Percentiles rank a stretch among this genome's conserved stretches.
Evolutionary conservation across 176 grass and related monocot species (phyloP).

Genomic region (Musa acuminata): DNA sequence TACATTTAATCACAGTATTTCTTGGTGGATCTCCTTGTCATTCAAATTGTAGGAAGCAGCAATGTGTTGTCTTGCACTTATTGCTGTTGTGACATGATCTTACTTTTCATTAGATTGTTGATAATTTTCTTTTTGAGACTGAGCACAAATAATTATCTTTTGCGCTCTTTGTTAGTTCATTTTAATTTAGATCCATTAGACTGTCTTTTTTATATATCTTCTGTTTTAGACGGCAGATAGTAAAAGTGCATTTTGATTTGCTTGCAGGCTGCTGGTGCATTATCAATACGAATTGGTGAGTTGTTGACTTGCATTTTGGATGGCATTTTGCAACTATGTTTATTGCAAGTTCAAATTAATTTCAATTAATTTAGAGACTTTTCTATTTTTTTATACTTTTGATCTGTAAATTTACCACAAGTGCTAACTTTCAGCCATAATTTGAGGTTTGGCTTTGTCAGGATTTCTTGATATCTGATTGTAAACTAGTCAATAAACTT

Average conservation of each 20-base stretch:
- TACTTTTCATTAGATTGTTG: background rate
- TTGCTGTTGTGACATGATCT: background rate
- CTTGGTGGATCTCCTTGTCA: background rate
- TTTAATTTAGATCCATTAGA: background rate
- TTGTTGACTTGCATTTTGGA: conserved; percentile 7
- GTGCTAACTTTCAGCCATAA: too few species aligned
- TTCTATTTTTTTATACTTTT: too few species aligned
- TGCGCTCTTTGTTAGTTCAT: background rate
- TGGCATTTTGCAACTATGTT: too few species aligned
- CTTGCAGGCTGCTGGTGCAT: conserved; percentile 87
- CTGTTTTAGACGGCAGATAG: background rate
- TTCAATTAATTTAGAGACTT: too few species aligned
- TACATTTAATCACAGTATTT: background rate
- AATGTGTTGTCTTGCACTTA: background rate
- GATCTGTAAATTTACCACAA: too few species aligned
- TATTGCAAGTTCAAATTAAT: too few species aligned
- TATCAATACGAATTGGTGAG: conserved; percentile 91
- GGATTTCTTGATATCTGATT: too few species aligned
- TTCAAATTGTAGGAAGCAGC: background rate
- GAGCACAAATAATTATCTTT: background rate
- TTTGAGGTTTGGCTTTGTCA: too few species aligned
- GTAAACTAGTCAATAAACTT: too few species aligned
- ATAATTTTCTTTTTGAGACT: background rate
- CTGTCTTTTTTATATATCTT: background rate
- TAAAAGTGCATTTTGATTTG: conserved; percentile 25